Conservation (phyloP, 345 rosid species). For the Camelina hispida region DNA sequence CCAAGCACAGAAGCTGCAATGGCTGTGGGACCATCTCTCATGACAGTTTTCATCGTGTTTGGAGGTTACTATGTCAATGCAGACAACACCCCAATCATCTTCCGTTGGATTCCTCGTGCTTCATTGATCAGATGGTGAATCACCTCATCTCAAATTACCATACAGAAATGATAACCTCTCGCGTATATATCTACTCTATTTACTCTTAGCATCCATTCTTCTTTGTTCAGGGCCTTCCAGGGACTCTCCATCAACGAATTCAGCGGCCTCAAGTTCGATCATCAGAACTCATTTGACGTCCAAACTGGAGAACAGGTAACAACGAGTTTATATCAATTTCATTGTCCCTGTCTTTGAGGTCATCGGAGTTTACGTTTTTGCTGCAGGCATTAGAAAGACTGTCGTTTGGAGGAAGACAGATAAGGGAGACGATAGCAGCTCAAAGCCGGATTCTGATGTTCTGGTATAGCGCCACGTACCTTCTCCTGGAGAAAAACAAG, state of each 20-base stretch:
- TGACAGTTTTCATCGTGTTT: conserved; percentile 95
- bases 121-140: conserved; percentile 90
- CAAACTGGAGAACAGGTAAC: conserved; percentile 98
- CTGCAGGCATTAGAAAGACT: conserved; percentile 79
- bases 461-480: conserved; percentile 86
- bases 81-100: conserved; percentile 84
- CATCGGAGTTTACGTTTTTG: neutral
- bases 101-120: conserved; percentile 91
- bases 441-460: conserved; percentile 80
- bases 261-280: conserved; percentile 82
- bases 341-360: neutral
- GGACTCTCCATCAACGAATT: conserved; percentile 97
- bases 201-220: conserved; percentile 5
- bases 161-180: neutral
- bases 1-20: conserved; percentile 98
- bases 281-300: conserved; percentile 73
- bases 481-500: conserved; percentile 81
- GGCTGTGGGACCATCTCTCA: conserved; percentile 98
- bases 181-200: neutral
- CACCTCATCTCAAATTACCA: conserved; percentile 4
- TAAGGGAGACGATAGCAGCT: conserved; percentile 72
- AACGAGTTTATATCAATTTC: neutral
- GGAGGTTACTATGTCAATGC: conserved; percentile 94
- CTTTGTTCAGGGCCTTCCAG: conserved; percentile 87
- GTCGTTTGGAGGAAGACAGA: conserved; percentile 70